A percentile compares a stretch with the other conserved stretches of the same genome.
Evolutionary conservation across 116 monocot species (phyloP).

Genomic region (Zostera marina): DNA sequence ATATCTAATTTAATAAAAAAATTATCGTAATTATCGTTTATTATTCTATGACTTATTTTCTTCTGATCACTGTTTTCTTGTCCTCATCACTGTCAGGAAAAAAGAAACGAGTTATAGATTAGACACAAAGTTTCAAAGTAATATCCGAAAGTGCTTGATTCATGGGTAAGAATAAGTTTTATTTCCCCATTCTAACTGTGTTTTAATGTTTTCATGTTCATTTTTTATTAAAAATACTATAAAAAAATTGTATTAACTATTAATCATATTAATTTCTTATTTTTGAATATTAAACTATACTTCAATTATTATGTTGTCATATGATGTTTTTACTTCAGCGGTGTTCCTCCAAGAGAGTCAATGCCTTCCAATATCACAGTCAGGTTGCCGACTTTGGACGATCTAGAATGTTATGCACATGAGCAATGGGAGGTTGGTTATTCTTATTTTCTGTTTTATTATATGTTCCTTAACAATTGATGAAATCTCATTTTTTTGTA

Average conservation of each 20-base stretch:
- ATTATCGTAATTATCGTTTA: too few relatives aligned
- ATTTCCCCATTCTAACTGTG: not conserved
- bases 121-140: slow-evolving; percentile 72
- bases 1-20: too few relatives aligned
- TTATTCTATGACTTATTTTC: not conserved
- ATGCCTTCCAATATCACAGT: slow-evolving; percentile 53
- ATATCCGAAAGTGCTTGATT: slow-evolving; percentile 55
- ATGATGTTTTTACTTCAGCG: slow-evolving; percentile 20
- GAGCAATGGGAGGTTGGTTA: slow-evolving; percentile 84
- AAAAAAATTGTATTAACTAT: too few relatives aligned
- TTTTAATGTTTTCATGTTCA: not conserved
- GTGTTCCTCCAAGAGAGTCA: slow-evolving; percentile 69
- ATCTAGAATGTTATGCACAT: slow-evolving; percentile 65
- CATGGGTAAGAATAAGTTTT: slow-evolving; percentile 34
- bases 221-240: not conserved
- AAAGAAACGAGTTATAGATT: slow-evolving; percentile 66
- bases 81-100: slow-evolving; percentile 37
- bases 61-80: not conserved
- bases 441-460: slow-evolving; percentile 2
- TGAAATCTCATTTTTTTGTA: not conserved
- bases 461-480: not conserved
- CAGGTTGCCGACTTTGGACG: slow-evolving; percentile 60
- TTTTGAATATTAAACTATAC: too few relatives aligned
- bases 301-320: not conserved
- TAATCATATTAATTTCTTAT: too few relatives aligned